phyloP scores from a whole-genome alignment of 2,329 filamentous ascomycete species.

The Alternaria alternata region DNA sequence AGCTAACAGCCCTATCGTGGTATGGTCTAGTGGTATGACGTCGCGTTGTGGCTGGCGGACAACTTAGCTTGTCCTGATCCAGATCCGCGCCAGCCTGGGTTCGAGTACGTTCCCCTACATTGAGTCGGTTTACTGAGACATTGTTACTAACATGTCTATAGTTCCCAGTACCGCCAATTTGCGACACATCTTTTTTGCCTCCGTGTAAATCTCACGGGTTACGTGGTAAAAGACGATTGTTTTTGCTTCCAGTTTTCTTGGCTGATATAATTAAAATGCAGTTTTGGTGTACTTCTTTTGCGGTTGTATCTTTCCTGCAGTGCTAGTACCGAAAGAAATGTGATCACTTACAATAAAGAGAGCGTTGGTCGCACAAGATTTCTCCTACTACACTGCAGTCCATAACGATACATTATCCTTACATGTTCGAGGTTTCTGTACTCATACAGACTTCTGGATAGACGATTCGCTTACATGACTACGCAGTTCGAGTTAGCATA shows the following conservation, averaged over 20 bases:
- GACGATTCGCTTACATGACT: not conserved
- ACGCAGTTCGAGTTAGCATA: not conserved
- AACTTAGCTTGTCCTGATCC: constrained; percentile 22
- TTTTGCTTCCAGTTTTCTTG: not conserved
- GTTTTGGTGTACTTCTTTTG: not conserved
- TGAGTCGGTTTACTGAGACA: constrained; percentile 20
- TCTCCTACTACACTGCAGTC: not conserved
- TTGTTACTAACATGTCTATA: constrained; percentile 23
- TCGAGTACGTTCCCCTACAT: constrained; percentile 28
- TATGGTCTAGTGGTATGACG: constrained; percentile 40
- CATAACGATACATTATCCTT: not conserved
- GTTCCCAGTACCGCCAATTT: constrained; percentile 40
- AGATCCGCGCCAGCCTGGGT: constrained; percentile 42
- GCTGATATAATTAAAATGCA: not conserved
- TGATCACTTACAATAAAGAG: not conserved
- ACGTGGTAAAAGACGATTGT: not conserved
- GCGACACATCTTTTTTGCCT: constrained; percentile 14
- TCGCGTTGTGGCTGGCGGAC: constrained; percentile 41
- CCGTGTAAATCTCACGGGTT: not conserved
- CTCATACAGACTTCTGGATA: not conserved
- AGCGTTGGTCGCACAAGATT: not conserved
- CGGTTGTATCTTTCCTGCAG: not conserved
- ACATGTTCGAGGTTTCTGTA: not conserved
- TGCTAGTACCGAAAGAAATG: not conserved
- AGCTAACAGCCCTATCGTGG: constrained; percentile 3